These are phyloP conservation scores for Neonectria faginata DNA, from an alignment of 2,329 filamentous ascomycete species.

Conservation along the genomic window DNA sequence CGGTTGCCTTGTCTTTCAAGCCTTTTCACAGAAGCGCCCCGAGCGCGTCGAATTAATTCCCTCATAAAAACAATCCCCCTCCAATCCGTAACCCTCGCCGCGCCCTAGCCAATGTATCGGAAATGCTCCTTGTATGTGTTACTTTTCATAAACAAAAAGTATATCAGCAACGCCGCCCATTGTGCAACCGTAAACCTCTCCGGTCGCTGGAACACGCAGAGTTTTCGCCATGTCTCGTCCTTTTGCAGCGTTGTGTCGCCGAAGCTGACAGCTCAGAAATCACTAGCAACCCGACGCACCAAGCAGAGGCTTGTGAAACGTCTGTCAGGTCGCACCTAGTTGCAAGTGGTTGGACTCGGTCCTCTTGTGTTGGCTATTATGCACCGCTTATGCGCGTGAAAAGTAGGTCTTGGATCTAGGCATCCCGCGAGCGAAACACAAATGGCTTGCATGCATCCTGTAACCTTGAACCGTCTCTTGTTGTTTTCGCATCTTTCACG, in stretches of 20 bases:
- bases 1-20: conserved; percentile 22
- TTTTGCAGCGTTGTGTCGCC: conserved; percentile 12
- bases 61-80: neutral
- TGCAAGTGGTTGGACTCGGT: conserved; percentile 32
- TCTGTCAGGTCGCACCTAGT: conserved; percentile 35
- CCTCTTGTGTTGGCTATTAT: conserved; percentile 7
- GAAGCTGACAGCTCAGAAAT: conserved; percentile 25
- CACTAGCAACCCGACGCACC: conserved; percentile 13
- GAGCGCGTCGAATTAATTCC: conserved; percentile 20
- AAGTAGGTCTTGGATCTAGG: conserved; percentile 16
- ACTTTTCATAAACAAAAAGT: conserved; percentile 5
- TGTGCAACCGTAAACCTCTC: conserved; percentile 12
- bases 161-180: conserved; percentile 7
- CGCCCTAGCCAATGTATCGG: conserved; percentile 8
- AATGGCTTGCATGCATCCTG: conserved; percentile 11
- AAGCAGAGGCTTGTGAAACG: conserved; percentile 31
- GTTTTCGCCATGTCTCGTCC: conserved; percentile 24
- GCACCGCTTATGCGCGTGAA: conserved; percentile 12
- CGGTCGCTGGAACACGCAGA: conserved; percentile 12
- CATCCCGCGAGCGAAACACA: conserved; percentile 1
- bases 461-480: conserved; percentile 9
- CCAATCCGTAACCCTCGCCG: conserved; percentile 1
- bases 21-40: conserved; percentile 15
- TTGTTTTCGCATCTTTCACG: neutral
- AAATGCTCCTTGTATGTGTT: conserved; percentile 10